These are phyloP conservation scores for Ceratocystis albifundus DNA, from an alignment of 2,329 filamentous ascomycete genomes.

Conservation along the genomic window DNA sequence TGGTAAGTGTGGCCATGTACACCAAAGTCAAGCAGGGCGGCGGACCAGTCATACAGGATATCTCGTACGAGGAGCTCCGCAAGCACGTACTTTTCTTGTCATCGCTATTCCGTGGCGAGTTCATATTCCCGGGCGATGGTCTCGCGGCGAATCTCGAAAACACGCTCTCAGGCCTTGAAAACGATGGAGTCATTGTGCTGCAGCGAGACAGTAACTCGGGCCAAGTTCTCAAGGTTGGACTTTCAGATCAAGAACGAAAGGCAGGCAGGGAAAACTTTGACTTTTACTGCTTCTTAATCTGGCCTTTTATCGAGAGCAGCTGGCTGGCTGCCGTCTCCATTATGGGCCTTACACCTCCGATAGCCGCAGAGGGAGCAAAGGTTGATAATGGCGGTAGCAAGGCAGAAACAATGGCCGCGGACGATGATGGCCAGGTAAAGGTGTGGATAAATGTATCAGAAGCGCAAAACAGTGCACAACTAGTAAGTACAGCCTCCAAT, in stretches of 20 bases:
- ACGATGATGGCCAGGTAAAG: constrained; percentile 38
- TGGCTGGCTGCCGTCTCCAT: constrained; percentile 87
- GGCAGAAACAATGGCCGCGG: not conserved
- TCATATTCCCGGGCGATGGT: constrained; percentile 88
- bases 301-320: constrained; percentile 91
- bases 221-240: constrained; percentile 54
- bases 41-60: constrained; percentile 68
- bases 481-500: constrained; percentile 42
- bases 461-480: constrained; percentile 68
- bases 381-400: not conserved
- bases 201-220: constrained; percentile 26
- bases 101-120: constrained; percentile 87
- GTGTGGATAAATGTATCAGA: constrained; percentile 65
- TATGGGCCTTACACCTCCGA: constrained; percentile 71
- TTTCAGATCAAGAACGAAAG: constrained; percentile 63
- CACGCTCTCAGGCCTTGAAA: constrained; percentile 65
- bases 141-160: constrained; percentile 67
- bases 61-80: constrained; percentile 59
- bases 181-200: constrained; percentile 63
- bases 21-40: constrained; percentile 82
- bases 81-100: constrained; percentile 83
- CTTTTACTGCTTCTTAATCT: constrained; percentile 97
- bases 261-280: constrained; percentile 89
- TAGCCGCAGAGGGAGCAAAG: constrained; percentile 26
- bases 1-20: constrained; percentile 86